Percentiles rank a stretch among this genome's conserved stretches.
These are phyloP conservation scores for Paragyromitra xinjiangensis DNA, from an alignment of 495 filamentous ascomycete species.

Conservation along the genomic window DNA sequence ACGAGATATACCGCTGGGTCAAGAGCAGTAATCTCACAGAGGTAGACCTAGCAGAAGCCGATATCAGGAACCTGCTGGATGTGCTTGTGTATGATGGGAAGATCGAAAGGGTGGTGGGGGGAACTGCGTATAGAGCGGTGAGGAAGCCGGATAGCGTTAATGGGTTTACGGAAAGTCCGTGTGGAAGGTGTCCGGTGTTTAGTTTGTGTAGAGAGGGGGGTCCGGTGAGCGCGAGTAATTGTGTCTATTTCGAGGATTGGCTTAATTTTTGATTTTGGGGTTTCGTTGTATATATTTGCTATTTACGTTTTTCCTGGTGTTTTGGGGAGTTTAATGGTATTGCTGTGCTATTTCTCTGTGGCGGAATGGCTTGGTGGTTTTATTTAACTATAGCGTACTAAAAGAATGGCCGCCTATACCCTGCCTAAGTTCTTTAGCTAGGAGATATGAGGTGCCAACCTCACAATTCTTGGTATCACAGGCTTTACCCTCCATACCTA, in stretches of 20 bases:
- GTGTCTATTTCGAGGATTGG: slow-evolving; percentile 91
- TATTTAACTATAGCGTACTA: too few species aligned
- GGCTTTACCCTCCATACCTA: too few species aligned
- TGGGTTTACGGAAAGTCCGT: slow-evolving; percentile 87
- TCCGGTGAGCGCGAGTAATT: slow-evolving; percentile 85
- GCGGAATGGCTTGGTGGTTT: too few species aligned
- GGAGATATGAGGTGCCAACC: too few species aligned
- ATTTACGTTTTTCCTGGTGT: neutral
- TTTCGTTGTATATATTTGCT: neutral
- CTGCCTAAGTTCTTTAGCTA: too few species aligned
- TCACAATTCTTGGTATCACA: too few species aligned
- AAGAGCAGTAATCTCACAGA: slow-evolving; percentile 70
- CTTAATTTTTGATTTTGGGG: slow-evolving; percentile 59
- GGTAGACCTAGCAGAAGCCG: slow-evolving; percentile 71
- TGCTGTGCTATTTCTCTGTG: too few species aligned
- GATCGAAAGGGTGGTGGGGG: slow-evolving; percentile 68
- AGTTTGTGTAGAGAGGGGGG: slow-evolving; percentile 87
- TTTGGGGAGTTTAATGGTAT: neutral
- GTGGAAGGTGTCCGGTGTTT: slow-evolving; percentile 94
- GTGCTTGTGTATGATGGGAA: slow-evolving; percentile 86
- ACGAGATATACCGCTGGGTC: slow-evolving; percentile 75
- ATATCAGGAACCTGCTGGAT: slow-evolving; percentile 82
- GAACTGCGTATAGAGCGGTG: slow-evolving; percentile 64
- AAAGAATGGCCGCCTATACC: too few species aligned
- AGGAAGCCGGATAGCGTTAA: slow-evolving; percentile 63